Conservation (phyloP, 2,329 filamentous ascomycete genomes). For the Aspergillus texensis region DNA sequence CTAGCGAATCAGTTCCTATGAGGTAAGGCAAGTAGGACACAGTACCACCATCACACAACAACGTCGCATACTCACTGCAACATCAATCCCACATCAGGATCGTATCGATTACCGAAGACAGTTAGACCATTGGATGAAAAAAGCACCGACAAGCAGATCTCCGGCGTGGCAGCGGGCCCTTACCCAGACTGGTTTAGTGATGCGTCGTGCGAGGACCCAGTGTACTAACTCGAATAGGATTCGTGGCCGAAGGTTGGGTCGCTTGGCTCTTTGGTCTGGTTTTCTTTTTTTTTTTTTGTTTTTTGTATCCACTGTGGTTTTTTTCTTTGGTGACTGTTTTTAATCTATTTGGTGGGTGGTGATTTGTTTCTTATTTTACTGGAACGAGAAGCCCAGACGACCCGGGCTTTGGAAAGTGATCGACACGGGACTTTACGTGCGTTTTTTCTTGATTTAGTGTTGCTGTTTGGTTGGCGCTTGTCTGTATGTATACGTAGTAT, state of each 20-base stretch:
- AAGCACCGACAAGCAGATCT: constrained; percentile 19
- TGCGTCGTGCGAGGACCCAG: constrained; percentile 12
- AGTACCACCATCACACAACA: background rate
- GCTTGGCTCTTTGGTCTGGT: background rate
- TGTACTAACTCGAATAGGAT: constrained; percentile 16
- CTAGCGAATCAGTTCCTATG: background rate
- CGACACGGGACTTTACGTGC: constrained; percentile 20
- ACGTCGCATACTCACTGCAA: background rate
- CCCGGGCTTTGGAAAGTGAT: constrained; percentile 17
- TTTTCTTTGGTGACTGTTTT: background rate
- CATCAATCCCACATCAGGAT: constrained; percentile 9
- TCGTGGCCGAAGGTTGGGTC: constrained; percentile 14
- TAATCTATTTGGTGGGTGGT: background rate
- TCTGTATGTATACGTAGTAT: background rate
- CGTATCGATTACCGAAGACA: constrained; percentile 17
- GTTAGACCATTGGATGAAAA: constrained; percentile 4
- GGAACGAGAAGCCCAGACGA: constrained; percentile 17
- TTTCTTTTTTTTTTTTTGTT: background rate
- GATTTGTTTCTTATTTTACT: constrained; percentile 10
- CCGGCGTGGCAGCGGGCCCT: constrained; percentile 21
- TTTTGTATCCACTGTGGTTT: background rate
- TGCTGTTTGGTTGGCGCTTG: background rate
- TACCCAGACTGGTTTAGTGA: constrained; percentile 16
- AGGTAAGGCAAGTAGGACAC: background rate
- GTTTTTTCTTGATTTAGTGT: constrained; percentile 5